Conservation (phyloP, 345 rosid species). For the Noccaea bulbosa region DNA sequence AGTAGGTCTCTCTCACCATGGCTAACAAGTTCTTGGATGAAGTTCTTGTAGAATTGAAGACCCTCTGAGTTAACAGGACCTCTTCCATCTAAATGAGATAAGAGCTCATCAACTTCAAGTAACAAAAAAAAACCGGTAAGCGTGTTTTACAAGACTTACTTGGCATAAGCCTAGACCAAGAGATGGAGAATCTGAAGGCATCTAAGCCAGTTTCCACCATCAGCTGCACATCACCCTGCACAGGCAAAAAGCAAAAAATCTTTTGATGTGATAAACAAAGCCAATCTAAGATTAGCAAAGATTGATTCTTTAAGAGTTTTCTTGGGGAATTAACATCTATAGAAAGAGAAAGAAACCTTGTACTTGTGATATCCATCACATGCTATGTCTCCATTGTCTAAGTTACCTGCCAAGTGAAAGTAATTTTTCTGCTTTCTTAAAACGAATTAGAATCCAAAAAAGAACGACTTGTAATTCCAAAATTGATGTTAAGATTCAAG, state of each 20-base stretch:
- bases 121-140: not conserved
- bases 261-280: not conserved
- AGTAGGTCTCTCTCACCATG: not conserved
- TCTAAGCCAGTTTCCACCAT: conserved; percentile 14
- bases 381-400: too few relatives aligned
- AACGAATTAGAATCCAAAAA: too few relatives aligned
- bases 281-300: not conserved
- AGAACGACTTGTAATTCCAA: too few relatives aligned
- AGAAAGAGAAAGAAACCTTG: too few relatives aligned
- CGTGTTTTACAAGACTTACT: not conserved
- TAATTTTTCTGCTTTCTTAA: too few relatives aligned
- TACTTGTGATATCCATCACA: too few relatives aligned
- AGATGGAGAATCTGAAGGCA: conserved; percentile 13
- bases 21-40: conserved; percentile 13
- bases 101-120: not conserved
- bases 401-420: too few relatives aligned
- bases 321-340: too few relatives aligned
- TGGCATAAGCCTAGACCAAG: conserved; percentile 15
- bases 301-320: too few relatives aligned
- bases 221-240: conserved; percentile 16
- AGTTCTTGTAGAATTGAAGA: conserved; percentile 1
- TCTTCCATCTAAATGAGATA: conserved; percentile 20
- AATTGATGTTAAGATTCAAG: too few relatives aligned
- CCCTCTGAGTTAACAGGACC: conserved; percentile 17
- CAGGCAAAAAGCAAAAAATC: not conserved